phyloP scores from a whole-genome alignment of 352 stramenopile genomes.

The Pythium vanterpoolii region DNA sequence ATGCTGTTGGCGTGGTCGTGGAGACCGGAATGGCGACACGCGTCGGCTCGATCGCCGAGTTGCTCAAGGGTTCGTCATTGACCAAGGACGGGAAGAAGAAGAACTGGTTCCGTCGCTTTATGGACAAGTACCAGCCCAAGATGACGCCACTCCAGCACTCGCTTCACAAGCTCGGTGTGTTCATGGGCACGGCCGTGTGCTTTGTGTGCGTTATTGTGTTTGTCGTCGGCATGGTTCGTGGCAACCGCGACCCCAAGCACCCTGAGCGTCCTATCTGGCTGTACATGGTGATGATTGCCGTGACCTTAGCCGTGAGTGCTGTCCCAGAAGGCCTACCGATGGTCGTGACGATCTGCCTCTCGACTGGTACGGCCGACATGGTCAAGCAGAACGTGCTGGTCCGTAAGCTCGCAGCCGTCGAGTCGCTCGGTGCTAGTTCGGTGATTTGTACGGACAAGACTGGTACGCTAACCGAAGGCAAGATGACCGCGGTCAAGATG shows the following conservation, averaged over 20 bases:
- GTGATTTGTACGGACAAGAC: constrained; percentile 95
- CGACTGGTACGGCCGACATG: constrained; percentile 68
- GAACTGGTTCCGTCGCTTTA: constrained; percentile 50
- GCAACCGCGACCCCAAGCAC: constrained; percentile 46
- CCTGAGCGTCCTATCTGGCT: constrained; percentile 84
- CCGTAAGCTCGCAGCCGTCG: constrained; percentile 79
- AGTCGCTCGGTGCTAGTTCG: constrained; percentile 87
- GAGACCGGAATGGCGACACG: constrained; percentile 73
- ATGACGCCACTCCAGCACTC: constrained; percentile 86
- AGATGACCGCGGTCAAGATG: constrained; percentile 80
- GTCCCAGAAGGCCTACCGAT: constrained; percentile 79
- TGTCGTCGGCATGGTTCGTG: constrained; percentile 73
- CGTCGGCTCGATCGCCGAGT: constrained; percentile 60
- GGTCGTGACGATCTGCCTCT: constrained; percentile 83
- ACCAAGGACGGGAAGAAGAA: constrained; percentile 36
- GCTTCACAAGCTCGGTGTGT: constrained; percentile 95
- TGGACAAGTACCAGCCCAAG: constrained; percentile 65
- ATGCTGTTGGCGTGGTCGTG: constrained; percentile 62
- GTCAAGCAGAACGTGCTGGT: constrained; percentile 77
- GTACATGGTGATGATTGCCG: constrained; percentile 94
- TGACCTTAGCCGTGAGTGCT: constrained; percentile 83
- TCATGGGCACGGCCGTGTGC: constrained; percentile 85
- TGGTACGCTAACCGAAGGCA: constrained; percentile 90
- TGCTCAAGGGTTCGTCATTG: constrained; percentile 61
- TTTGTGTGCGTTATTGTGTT: constrained; percentile 88